Percentiles rank a stretch among this genome's conserved stretches.
phyloP scores from a whole-genome alignment of 306 rosid species.

The Ormosia semicastrata region DNA sequence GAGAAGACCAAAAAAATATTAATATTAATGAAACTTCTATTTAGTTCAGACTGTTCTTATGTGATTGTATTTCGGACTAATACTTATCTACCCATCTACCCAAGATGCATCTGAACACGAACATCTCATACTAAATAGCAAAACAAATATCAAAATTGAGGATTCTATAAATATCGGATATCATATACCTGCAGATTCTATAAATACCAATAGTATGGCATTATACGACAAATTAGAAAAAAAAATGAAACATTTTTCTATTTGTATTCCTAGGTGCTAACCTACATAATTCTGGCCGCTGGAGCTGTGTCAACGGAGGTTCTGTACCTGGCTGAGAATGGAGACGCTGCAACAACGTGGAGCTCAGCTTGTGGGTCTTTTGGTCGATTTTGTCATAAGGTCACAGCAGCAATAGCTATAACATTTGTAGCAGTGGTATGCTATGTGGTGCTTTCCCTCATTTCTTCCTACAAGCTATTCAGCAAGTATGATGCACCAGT shows the following conservation, averaged over 20 bases:
- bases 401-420: conserved; percentile 49
- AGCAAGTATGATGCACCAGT: conserved; percentile 60
- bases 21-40: too few relatives aligned
- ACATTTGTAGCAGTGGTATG: conserved; percentile 58
- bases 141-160: not conserved
- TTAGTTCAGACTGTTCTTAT: too few relatives aligned
- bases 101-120: not conserved
- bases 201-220: not conserved
- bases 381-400: conserved; percentile 65
- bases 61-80: too few relatives aligned
- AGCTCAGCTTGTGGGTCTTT: conserved; percentile 67
- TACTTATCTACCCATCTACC: too few relatives aligned
- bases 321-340: conserved; percentile 69
- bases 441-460: conserved; percentile 61
- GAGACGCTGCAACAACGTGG: conserved; percentile 58
- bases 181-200: not conserved
- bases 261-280: conserved; percentile 42
- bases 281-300: conserved; percentile 69
- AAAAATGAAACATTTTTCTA: not conserved
- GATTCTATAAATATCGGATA: not conserved
- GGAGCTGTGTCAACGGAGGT: conserved; percentile 75
- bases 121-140: not conserved
- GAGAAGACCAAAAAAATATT: too few relatives aligned
- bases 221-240: not conserved
- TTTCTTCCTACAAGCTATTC: conserved; percentile 86